Evolutionary conservation across 129 eudicot genomes (phyloP), one percentile per base, ranked within the genome.

Genomic region (Helichrysum umbraculigerum): DNA sequence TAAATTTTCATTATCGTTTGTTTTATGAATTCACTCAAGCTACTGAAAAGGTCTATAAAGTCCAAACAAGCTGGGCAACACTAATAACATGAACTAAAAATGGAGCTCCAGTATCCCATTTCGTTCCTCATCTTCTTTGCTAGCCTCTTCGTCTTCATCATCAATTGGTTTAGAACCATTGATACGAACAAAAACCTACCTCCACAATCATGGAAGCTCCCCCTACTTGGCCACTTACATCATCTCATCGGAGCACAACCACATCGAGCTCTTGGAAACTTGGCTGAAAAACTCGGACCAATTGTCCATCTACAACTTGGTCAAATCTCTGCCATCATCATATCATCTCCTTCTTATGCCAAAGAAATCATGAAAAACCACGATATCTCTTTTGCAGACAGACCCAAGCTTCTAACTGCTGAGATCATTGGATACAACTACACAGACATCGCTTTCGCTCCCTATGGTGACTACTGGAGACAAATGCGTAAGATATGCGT

Each of bases 401-500:
- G 75, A 33, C 39, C 75, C 63, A 71, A 71, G n/a, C 50, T 71
- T 51, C 32, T 51, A 0, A 4, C 9, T 30, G 19, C 0, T 32
- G 75, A 71, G 30, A 52, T 71, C 44, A 1, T 71, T 11, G 64
- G 8, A 0, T 51, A 71, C 63, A 52, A 71, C 64, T 51, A 71
- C 50, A 30, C 5, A 4, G 5, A 17, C 10, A 52, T 71, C 0
- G 32, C 28, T 16, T 71, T 52, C 32, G 1, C 75, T 20, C 50
- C 64, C 10, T 71, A 71, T 20, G 64, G 75, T 17, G 32, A 32
- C 3, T 70, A 70, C 42, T 70, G 44, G 74, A 70, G 74, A 50
- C 74, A 70, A 50, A 70, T 70, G 44, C 75, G 75, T 8, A 71
- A 71, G 30, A 51, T 71, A 30, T 71, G 47, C 5, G 32, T 71